phyloP scores from a whole-genome alignment of 2,329 filamentous ascomycete genomes.

The Cytospora leucostoma region DNA sequence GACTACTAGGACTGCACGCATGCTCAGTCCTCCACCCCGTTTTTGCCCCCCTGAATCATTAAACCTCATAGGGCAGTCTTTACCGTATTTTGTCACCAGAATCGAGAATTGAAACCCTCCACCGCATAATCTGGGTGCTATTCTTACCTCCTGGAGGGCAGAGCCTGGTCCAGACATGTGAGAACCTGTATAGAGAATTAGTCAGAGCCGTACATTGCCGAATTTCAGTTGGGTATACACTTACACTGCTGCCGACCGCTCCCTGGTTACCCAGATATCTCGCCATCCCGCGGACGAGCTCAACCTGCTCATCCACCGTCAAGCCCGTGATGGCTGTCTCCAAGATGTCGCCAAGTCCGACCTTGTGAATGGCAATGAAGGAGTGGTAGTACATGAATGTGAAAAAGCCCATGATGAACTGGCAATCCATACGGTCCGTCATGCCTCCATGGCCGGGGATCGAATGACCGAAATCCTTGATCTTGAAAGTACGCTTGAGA shows the following conservation, averaged over 20 bases:
- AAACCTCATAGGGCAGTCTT: constrained; percentile 11
- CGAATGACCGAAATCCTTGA: constrained; percentile 98
- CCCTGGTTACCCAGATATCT: constrained; percentile 68
- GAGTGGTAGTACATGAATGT: constrained; percentile 98
- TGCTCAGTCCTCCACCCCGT: neutral
- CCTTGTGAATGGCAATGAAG: constrained; percentile 89
- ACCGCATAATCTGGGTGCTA: neutral
- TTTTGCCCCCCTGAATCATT: neutral
- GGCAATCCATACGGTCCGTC: constrained; percentile 98
- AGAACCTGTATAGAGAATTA: constrained; percentile 34
- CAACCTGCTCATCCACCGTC: constrained; percentile 83
- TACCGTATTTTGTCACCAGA: constrained; percentile 5
- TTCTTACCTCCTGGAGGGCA: constrained; percentile 33
- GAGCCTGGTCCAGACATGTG: constrained; percentile 38
- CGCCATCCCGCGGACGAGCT: constrained; percentile 67
- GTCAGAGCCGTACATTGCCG: neutral
- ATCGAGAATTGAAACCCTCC: neutral
- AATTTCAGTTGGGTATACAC: constrained; percentile 25
- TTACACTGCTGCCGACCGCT: constrained; percentile 43
- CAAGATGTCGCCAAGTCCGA: constrained; percentile 81
- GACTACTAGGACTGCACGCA: neutral
- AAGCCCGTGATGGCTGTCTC: constrained; percentile 92
- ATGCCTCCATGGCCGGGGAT: constrained; percentile 98
- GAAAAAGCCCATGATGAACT: constrained; percentile 99
- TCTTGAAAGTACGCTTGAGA: constrained; percentile 97